Base-by-base conservation (phyloP, 345 rosid species). In the Euphorbia lathyris region DNA sequence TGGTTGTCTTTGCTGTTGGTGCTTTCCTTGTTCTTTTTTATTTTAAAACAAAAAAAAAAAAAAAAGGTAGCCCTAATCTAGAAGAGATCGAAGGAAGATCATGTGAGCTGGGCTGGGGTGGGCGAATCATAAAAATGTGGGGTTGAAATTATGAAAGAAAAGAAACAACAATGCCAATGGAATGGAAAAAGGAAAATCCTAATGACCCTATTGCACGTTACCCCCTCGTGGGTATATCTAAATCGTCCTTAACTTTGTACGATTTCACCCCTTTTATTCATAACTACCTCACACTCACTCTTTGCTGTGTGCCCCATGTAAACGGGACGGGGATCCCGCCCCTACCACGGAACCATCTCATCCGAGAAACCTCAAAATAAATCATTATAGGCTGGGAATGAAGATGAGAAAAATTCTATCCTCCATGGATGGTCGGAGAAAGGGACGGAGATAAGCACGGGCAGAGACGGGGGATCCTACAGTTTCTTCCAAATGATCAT, bases 1-100 rank as follows among this genome's bases (percentile, higher is more conserved):
- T 86, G 86, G 82, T 87, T 85, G 84, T 81, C 87, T 81, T 81
- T 83, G 81, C 80, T 78, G 75, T 84, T 89, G 86, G 87, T 82
- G 80, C 78, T 77, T 80, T 84, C 84, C 30, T 74, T 67, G 12
- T 36, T 42, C 20, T 22, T 23, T 5, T 53, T 53, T 23, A 17
- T 53, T 19, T 17, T 1, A 5, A 4, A 56, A 5, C 0, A 43
- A 19, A 38, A 65, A n/a, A 2, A 43, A 40, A 63, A 43, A 19
- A 38, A 65, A 65, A 25, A 50, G 45, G 13, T n/a, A 45, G 52
- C 11, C 20, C 32, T 77, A 75, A 62, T 78, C 69, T 58, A 67
- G 69, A 72, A 76, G 70, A 42, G 69, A 11, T 64, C 11, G 36
- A 63, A 79, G 63, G 57, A n/a, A 47, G 52, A 7, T 61, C 56